Conservation (phyloP, 2,329 filamentous ascomycete species). For the Paecilomyces niveus region DNA sequence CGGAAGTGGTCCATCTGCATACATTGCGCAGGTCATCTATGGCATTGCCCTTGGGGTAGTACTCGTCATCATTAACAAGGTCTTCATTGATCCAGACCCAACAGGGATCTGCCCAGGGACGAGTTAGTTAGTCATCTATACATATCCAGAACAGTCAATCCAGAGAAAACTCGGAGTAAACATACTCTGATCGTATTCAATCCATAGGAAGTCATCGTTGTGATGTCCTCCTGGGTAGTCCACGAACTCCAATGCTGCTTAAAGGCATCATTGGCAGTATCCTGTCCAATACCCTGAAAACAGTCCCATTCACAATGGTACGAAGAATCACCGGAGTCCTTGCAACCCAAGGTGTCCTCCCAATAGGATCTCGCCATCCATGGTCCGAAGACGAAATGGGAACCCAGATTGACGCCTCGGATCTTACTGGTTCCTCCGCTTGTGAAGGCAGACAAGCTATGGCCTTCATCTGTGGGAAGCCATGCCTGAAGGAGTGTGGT, state of each 20-base stretch:
- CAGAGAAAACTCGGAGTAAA: conserved; percentile 25
- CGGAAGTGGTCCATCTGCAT: conserved; percentile 35
- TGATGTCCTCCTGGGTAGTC: conserved; percentile 38
- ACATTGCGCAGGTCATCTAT: conserved; percentile 39
- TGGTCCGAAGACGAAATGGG: conserved; percentile 42
- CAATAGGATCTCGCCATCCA: conserved; percentile 42
- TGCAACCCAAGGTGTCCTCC: conserved; percentile 36
- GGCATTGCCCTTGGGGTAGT: conserved; percentile 1
- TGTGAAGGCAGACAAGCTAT: neutral
- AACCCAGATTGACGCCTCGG: conserved; percentile 45
- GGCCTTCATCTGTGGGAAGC: neutral
- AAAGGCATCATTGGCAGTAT: conserved; percentile 36
- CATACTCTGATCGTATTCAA: conserved; percentile 44
- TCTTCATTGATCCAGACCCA: neutral
- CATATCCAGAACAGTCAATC: neutral
- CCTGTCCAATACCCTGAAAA: conserved; percentile 38
- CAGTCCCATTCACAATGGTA: conserved; percentile 44
- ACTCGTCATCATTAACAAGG: neutral
- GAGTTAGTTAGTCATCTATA: neutral
- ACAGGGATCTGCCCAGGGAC: neutral
- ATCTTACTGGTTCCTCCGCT: conserved; percentile 25
- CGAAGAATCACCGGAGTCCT: conserved; percentile 5
- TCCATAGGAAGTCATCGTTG: conserved; percentile 39
- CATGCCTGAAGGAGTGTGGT: neutral
- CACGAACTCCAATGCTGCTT: conserved; percentile 41